Evolutionary conservation across 2,329 filamentous ascomycete genomes (phyloP), one percentile per base, ranked within the genome.

Genomic region (Pseudogymnoascus sp.): DNA sequence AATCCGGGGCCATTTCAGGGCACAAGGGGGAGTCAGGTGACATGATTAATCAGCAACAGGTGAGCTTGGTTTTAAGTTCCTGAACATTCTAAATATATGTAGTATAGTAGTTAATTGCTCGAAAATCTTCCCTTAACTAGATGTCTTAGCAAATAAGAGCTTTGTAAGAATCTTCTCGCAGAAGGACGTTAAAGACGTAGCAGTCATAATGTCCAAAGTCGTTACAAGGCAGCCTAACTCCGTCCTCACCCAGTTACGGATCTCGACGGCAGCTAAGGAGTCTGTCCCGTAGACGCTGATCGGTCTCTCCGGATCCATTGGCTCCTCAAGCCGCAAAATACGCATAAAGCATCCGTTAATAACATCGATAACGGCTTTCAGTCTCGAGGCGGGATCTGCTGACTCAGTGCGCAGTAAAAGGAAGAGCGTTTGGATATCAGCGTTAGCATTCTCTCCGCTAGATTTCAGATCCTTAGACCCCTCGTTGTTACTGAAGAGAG

Each of bases 171-270:
- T 38, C 14, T 38, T 38, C 35, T 38, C 35, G 35, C 35, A 16
- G 35, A 38, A 38, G 35, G 35, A 38, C 14, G 35, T 38, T n/a
- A 52, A 52, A 23, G 42, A 52, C 42, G 25, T 52, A 12, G 42
- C 22, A 28, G 22, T 52, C 25, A 81, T 66, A 14, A 82, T 74
- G 62, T 81, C 78, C 65, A 81, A 81, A 2, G 81, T 75, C 0
- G 78, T 77, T 2, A 82, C 67, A 60, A 79, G 73, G 42, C 42
- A 52, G 25, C 25, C 22, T n/a, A 52, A 23, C 42, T 52, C 42
- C 42, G 19, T 52, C 22, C 19, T 28, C 25, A 67, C 61, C 65
- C 65, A 67, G 38, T 65, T 63, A 3, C 63, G 58, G 19, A 67
- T 39, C 30, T 66, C 64, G 12, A 67, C 64, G 12, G 65, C 62